A percentile compares a stretch with the other conserved stretches of the same genome.
These are phyloP conservation scores for Lactifluus piperatus DNA, from an alignment of 768 basidiomycete species.

Conservation along the genomic window DNA sequence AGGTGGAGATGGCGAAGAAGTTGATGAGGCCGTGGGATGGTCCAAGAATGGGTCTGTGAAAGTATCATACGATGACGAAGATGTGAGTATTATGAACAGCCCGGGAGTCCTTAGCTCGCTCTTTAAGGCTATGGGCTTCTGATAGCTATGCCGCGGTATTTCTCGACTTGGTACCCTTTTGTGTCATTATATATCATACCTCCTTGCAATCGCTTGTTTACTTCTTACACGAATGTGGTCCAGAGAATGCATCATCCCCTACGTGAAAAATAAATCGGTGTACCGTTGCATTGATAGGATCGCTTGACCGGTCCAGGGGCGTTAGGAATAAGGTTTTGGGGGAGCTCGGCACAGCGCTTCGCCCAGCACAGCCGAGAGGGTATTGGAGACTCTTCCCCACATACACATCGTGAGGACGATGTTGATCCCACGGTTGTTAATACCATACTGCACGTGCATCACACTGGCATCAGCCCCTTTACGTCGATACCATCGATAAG, in stretches of 20 bases:
- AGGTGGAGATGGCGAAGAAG: slow-evolving; percentile 8
- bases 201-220: neutral
- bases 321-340: neutral
- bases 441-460: neutral
- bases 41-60: slow-evolving; percentile 14
- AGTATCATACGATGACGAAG: slow-evolving; percentile 13
- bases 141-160: neutral
- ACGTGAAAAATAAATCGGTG: neutral
- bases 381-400: neutral
- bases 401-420: neutral
- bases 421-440: neutral
- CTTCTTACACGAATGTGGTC: neutral
- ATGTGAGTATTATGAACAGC: neutral
- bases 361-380: neutral
- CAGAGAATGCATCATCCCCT: neutral
- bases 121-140: slow-evolving; percentile 10
- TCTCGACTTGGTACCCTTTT: neutral
- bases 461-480: neutral
- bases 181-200: neutral
- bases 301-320: neutral
- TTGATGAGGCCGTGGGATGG: slow-evolving; percentile 1
- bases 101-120: slow-evolving; percentile 1
- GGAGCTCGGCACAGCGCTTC: neutral
- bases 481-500: slow-evolving; percentile 15
- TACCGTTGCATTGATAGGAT: too few relatives aligned